These are phyloP conservation scores for Kwoniella sp. DNA, from an alignment of 768 basidiomycete genomes.

Conservation along the genomic window DNA sequence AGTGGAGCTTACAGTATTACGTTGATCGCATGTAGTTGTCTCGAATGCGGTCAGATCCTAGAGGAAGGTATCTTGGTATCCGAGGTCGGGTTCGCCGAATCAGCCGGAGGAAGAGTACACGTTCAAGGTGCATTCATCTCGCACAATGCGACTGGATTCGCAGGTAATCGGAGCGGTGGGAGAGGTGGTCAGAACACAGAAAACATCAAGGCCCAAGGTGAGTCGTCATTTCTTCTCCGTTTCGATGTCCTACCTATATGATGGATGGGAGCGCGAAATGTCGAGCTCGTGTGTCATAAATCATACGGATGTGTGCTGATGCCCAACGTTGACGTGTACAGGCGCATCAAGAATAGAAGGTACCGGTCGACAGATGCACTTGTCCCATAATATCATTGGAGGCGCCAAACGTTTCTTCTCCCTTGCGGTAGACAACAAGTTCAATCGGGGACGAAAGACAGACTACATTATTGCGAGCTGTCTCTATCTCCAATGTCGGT, in stretches of 20 bases:
- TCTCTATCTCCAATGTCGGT: conserved; percentile 87
- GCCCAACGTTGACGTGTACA: conserved; percentile 48
- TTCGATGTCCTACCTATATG: background rate
- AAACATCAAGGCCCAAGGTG: conserved; percentile 41
- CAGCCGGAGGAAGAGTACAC: conserved; percentile 85
- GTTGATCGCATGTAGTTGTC: conserved; percentile 31
- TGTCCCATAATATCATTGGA: conserved; percentile 64
- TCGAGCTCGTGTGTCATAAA: background rate
- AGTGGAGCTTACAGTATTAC: background rate
- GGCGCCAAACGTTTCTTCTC: conserved; percentile 86
- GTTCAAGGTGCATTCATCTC: conserved; percentile 92
- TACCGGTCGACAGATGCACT: conserved; percentile 62
- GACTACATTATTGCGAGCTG: conserved; percentile 94
- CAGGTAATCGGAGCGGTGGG: conserved; percentile 32
- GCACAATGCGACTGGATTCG: conserved; percentile 68
- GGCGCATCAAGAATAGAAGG: conserved; percentile 81
- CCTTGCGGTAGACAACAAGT: conserved; percentile 89
- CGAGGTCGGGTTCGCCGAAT: conserved; percentile 95
- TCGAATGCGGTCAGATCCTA: conserved; percentile 76
- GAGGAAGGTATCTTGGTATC: conserved; percentile 93
- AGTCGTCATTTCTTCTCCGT: conserved; percentile 7
- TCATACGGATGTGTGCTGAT: background rate
- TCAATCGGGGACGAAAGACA: conserved; percentile 88
- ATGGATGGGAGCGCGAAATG: background rate
- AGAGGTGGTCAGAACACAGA: conserved; percentile 30